These are phyloP conservation scores for Huntiella abstrusa DNA, from an alignment of 2,329 filamentous ascomycete species.

Conservation along the genomic window DNA sequence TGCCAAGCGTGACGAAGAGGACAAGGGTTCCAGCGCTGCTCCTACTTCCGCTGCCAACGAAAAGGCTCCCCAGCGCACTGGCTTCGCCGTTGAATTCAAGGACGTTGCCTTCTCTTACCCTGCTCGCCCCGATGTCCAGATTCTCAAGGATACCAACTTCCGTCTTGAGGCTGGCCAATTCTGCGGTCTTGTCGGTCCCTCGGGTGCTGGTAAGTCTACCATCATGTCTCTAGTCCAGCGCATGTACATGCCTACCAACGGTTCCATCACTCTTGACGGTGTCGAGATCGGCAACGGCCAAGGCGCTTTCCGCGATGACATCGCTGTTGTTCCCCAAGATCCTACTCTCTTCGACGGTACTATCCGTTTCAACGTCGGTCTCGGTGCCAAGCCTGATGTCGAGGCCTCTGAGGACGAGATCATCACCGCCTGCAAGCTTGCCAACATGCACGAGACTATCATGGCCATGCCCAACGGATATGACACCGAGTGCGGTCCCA, in stretches of 20 bases:
- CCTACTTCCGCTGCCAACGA: background rate
- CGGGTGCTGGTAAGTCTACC: conserved; percentile 49
- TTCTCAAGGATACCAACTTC: conserved; percentile 37
- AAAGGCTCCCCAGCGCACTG: conserved; percentile 15
- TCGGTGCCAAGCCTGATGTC: conserved; percentile 34
- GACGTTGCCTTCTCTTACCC: conserved; percentile 49
- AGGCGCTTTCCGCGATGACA: conserved; percentile 29
- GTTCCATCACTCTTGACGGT: conserved; percentile 26
- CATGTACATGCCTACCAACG: conserved; percentile 26
- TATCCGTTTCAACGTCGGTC: conserved; percentile 34
- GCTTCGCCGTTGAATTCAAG: conserved; percentile 29
- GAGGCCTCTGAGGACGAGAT: conserved; percentile 41
- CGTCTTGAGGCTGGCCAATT: conserved; percentile 40
- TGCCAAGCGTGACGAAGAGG: conserved; percentile 22
- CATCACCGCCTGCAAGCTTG: conserved; percentile 44
- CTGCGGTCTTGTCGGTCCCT: conserved; percentile 44
- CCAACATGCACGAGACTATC: conserved; percentile 54
- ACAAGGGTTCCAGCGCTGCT: conserved; percentile 9
- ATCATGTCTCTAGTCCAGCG: conserved; percentile 37
- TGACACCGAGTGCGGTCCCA: conserved; percentile 48
- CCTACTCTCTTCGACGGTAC: conserved; percentile 38
- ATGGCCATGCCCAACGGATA: conserved; percentile 43
- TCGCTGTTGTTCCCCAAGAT: conserved; percentile 39
- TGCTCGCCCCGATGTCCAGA: conserved; percentile 35
- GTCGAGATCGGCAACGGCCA: conserved; percentile 25